A percentile compares a stretch with the other conserved stretches of the same genome.
phyloP scores from a whole-genome alignment of 2,329 filamentous ascomycete species.

The Chrysosporium queenslandicum region DNA sequence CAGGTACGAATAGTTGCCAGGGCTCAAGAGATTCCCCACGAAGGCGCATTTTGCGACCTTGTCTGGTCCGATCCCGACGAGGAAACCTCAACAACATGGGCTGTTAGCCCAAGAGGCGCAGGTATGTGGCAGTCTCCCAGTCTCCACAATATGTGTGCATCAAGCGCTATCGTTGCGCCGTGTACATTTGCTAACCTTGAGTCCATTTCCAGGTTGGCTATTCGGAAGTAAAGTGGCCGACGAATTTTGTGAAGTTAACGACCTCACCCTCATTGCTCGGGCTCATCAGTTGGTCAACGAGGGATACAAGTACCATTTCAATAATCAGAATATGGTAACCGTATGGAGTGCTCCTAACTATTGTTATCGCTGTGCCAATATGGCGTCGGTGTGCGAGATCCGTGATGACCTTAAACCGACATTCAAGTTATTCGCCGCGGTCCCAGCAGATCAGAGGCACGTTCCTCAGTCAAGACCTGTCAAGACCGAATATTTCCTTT shows the following conservation, averaged over 20 bases:
- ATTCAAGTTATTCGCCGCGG: conserved; percentile 54
- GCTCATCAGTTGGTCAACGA: conserved; percentile 99
- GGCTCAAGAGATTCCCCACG: conserved; percentile 96
- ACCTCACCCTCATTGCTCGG: conserved; percentile 84
- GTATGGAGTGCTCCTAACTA: conserved; percentile 86
- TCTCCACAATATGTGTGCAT: conserved; percentile 26
- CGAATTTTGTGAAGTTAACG: conserved; percentile 99
- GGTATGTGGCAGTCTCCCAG: conserved; percentile 36
- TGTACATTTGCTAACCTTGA: neutral
- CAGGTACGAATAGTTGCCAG: conserved; percentile 92
- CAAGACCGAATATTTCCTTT: conserved; percentile 42
- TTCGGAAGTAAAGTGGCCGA: conserved; percentile 40
- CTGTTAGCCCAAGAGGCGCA: conserved; percentile 86
- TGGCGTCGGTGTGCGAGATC: conserved; percentile 78
- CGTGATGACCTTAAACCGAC: conserved; percentile 74
- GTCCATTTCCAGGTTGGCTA: conserved; percentile 15
- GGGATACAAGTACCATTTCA: conserved; percentile 92
- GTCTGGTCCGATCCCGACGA: conserved; percentile 98
- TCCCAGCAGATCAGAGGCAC: conserved; percentile 39
- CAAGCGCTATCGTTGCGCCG: neutral
- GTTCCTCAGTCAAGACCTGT: conserved; percentile 37
- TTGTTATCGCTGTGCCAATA: conserved; percentile 96
- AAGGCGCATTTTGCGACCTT: conserved; percentile 95
- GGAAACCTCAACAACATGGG: conserved; percentile 66
- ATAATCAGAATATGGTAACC: conserved; percentile 94